A percentile compares a stretch with the other conserved stretches of the same genome.
Conservation (phyloP, 1,139 yeast species). For the Protomyces macrosporus region DNA sequence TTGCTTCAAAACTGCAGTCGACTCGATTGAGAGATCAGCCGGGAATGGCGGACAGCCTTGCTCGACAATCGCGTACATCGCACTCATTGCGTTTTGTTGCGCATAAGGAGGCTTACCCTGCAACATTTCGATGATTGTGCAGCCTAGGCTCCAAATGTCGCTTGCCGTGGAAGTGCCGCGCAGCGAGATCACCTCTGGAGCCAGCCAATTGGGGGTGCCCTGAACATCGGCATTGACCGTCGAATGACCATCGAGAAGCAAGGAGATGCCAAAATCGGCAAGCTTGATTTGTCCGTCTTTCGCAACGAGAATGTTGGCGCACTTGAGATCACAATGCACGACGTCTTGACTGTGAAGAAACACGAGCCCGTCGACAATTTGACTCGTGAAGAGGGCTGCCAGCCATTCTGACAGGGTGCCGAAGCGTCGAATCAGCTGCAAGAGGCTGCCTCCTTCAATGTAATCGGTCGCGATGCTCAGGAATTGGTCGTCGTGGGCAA, state of each 20-base stretch:
- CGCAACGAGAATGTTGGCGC: conserved; percentile 65
- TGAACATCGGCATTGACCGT: conserved; percentile 36
- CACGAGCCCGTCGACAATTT: conserved; percentile 66
- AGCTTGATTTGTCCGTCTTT: conserved; percentile 57
- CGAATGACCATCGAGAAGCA: conserved; percentile 38
- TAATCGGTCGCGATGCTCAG: conserved; percentile 67
- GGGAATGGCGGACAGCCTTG: conserved; percentile 80
- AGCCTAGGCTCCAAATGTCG: conserved; percentile 65
- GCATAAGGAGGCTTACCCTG: conserved; percentile 88
- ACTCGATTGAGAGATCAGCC: conserved; percentile 45
- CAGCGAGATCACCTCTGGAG: conserved; percentile 72
- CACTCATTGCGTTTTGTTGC: conserved; percentile 74
- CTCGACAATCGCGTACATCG: conserved; percentile 85
- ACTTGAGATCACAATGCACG: conserved; percentile 72
- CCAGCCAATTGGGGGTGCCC: conserved; percentile 87
- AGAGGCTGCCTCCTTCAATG: conserved; percentile 71
- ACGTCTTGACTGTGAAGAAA: conserved; percentile 68
- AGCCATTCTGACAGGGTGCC: conserved; percentile 55
- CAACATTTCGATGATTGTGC: conserved; percentile 78
- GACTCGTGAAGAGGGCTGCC: conserved; percentile 56
- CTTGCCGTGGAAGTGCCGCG: conserved; percentile 85
- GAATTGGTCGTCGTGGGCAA: conserved; percentile 62
- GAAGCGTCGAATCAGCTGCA: conserved; percentile 56
- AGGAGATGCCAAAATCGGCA: conserved; percentile 78
- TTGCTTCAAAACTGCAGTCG: conserved; percentile 56